A percentile compares a stretch with the other conserved stretches of the same genome.
These are phyloP conservation scores for Solanum chaucha DNA, from an alignment of 257 asterid genomes.

Conservation along the genomic window DNA sequence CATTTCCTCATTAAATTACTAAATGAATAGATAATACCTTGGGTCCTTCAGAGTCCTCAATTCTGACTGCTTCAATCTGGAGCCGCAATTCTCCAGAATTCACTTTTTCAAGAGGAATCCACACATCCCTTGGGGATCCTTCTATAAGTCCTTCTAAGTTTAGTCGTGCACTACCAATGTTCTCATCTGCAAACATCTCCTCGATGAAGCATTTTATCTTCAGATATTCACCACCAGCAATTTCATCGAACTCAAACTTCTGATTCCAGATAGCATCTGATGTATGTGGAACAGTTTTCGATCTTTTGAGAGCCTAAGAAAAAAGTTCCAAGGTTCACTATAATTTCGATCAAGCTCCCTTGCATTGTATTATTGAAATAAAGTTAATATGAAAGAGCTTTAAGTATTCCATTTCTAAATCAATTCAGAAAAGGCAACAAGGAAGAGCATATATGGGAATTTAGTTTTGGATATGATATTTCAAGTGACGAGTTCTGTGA, in stretches of 20 bases:
- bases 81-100: slow-evolving; percentile 84
- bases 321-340: neutral
- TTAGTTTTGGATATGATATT: neutral
- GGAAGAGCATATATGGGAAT: neutral
- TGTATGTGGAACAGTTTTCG: slow-evolving; percentile 55
- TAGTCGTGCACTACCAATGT: slow-evolving; percentile 90
- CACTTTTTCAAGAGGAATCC: slow-evolving; percentile 86
- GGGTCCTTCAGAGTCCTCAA: slow-evolving; percentile 39
- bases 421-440: neutral
- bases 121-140: slow-evolving; percentile 66
- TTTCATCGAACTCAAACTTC: slow-evolving; percentile 88
- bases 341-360: neutral
- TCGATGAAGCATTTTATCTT: slow-evolving; percentile 71
- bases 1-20: neutral
- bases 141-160: slow-evolving; percentile 90
- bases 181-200: slow-evolving; percentile 82
- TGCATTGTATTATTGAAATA: neutral
- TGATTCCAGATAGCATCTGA: slow-evolving; percentile 79
- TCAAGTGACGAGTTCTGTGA: neutral
- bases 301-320: slow-evolving; percentile 49
- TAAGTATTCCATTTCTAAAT: neutral
- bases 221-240: slow-evolving; percentile 79
- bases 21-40: slow-evolving; percentile 33
- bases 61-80: slow-evolving; percentile 64
- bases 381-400: neutral